These are phyloP conservation scores for Panicum hallii DNA, from an alignment of 202 grass and related monocot species.

Conservation along the genomic window DNA sequence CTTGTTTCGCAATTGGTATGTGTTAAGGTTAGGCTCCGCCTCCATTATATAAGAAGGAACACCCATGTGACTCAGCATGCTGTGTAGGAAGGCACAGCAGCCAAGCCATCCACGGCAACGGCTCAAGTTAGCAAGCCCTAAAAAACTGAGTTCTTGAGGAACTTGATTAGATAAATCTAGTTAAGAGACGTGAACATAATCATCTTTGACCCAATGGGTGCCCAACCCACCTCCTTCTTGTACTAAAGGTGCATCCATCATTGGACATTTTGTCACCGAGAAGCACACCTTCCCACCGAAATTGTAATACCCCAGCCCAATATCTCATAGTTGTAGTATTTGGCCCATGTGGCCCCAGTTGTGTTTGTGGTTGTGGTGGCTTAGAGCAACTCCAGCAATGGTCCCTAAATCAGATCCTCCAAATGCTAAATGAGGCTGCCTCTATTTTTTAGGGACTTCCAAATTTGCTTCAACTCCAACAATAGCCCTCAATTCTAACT, in stretches of 20 bases:
- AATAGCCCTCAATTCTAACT: too few relatives aligned
- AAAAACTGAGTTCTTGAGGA: background rate
- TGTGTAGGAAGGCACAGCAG: background rate
- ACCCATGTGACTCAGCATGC: background rate
- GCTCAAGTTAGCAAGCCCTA: background rate
- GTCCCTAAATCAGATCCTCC: too few relatives aligned
- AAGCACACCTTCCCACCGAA: background rate
- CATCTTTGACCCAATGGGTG: background rate
- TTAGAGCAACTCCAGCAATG: too few relatives aligned
- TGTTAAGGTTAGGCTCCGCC: background rate
- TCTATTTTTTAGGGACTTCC: too few relatives aligned
- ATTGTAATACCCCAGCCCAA: too few relatives aligned
- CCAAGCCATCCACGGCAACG: background rate
- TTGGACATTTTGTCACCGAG: background rate
- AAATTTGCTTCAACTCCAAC: too few relatives aligned
- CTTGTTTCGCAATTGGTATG: constrained; percentile 20
- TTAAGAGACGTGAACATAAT: background rate
- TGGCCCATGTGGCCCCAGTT: too few relatives aligned
- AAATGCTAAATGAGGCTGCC: too few relatives aligned
- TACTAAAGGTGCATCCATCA: background rate
- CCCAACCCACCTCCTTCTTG: background rate
- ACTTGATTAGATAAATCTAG: background rate
- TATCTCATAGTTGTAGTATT: too few relatives aligned
- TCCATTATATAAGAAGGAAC: background rate
- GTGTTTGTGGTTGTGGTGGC: too few relatives aligned